Evolutionary conservation across 805 yeast genomes (phyloP).

Genomic region (Candida chauliodis): DNA sequence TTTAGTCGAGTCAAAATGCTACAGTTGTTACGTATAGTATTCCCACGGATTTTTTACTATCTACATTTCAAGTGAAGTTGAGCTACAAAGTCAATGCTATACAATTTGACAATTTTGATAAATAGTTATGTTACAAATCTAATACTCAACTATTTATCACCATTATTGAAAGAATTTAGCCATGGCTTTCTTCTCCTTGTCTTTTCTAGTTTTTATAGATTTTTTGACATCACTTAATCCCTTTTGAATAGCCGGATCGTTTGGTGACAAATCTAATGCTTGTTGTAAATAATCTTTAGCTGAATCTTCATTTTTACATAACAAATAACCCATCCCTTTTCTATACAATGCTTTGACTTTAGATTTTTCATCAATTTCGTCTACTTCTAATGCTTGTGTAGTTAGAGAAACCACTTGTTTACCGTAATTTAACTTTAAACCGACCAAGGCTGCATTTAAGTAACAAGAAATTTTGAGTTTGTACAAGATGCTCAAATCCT

Average conservation of each 20-base stretch:
- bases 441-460: conserved; percentile 72
- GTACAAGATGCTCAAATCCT: conserved; percentile 47
- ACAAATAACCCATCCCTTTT: conserved; percentile 70
- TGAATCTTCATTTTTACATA: conserved; percentile 62
- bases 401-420: conserved; percentile 57
- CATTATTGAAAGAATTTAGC: conserved; percentile 56
- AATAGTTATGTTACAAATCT: too few relatives aligned
- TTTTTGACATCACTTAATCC: conserved; percentile 60
- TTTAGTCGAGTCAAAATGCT: too few relatives aligned
- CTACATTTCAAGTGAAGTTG: too few relatives aligned
- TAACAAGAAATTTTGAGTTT: conserved; percentile 59
- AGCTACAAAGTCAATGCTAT: too few relatives aligned
- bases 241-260: conserved; percentile 66
- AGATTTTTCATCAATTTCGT: conserved; percentile 59
- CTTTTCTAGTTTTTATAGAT: conserved; percentile 48
- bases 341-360: conserved; percentile 85
- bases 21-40: too few relatives aligned
- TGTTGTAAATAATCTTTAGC: conserved; percentile 64
- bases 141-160: too few relatives aligned
- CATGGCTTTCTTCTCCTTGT: conserved; percentile 71
- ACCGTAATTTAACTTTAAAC: conserved; percentile 58
- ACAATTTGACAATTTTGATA: too few relatives aligned
- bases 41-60: too few relatives aligned
- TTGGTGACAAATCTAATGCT: conserved; percentile 63
- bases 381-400: conserved; percentile 59